phyloP scores from a whole-genome alignment of 1,284 basidiomycete species.

The Polyporus tsugae region DNA sequence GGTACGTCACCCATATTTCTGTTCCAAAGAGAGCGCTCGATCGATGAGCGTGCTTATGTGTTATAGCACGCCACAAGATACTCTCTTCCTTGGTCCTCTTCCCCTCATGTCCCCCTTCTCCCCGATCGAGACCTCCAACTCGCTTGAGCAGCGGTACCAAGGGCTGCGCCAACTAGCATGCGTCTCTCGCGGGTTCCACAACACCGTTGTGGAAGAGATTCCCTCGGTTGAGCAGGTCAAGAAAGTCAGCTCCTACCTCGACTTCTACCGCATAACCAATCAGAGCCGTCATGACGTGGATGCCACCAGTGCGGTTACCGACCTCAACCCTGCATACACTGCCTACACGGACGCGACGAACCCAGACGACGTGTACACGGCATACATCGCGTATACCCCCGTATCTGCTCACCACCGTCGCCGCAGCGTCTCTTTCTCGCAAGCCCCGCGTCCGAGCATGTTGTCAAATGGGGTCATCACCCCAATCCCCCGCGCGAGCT shows the following conservation, averaged over 20 bases:
- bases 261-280: constrained; percentile 38
- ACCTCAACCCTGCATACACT: constrained; percentile 19
- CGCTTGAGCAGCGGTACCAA: constrained; percentile 31
- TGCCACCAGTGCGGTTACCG: neutral
- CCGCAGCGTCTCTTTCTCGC: constrained; percentile 38
- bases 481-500: constrained; percentile 22
- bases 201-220: constrained; percentile 35
- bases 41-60: neutral
- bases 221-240: constrained; percentile 35
- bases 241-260: constrained; percentile 39
- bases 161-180: constrained; percentile 39
- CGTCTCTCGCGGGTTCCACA: constrained; percentile 32
- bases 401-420: constrained; percentile 15
- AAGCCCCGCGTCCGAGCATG: constrained; percentile 25
- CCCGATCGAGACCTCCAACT: constrained; percentile 29
- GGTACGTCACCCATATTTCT: neutral
- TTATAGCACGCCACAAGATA: constrained; percentile 17
- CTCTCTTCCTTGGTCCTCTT: constrained; percentile 29
- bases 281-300: constrained; percentile 1
- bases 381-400: constrained; percentile 12
- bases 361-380: constrained; percentile 13
- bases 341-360: constrained; percentile 9
- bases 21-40: too few relatives aligned
- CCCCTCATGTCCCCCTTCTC: constrained; percentile 31
- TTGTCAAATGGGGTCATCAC: constrained; percentile 10